A percentile compares a stretch with the other conserved stretches of the same genome.
Evolutionary conservation across 805 yeast species (phyloP).

Genomic region (Starmerella vitae): DNA sequence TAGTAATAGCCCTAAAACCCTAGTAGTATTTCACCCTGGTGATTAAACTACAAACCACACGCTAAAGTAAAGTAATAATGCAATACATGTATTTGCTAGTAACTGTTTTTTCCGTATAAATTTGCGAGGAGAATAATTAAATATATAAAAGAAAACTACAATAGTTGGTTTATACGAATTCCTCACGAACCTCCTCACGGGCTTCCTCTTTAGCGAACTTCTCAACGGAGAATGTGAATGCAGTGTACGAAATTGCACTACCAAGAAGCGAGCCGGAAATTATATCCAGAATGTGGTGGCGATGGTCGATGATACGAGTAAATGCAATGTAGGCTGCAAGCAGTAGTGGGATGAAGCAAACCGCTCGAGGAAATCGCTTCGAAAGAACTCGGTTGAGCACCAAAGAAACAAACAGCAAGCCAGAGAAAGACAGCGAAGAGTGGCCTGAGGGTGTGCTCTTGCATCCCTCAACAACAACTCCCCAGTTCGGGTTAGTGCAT

Average conservation of each 20-base stretch:
- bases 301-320: slow-evolving; percentile 78
- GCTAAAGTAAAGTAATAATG: too few relatives aligned
- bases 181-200: not conserved
- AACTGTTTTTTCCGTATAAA: too few relatives aligned
- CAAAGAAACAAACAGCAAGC: slow-evolving; percentile 33
- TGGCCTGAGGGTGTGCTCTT: slow-evolving; percentile 49
- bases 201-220: not conserved
- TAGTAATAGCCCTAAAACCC: not conserved
- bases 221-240: slow-evolving; percentile 30
- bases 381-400: not conserved
- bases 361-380: not conserved
- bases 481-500: slow-evolving; percentile 27
- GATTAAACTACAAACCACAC: too few relatives aligned
- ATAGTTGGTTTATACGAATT: too few relatives aligned
- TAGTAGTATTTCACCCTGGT: too few relatives aligned
- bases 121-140: too few relatives aligned
- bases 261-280: slow-evolving; percentile 63
- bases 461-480: slow-evolving; percentile 37
- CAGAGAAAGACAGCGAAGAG: slow-evolving; percentile 40
- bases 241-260: slow-evolving; percentile 40
- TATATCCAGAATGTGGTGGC: slow-evolving; percentile 87
- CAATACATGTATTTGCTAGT: too few relatives aligned
- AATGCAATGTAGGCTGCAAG: slow-evolving; percentile 68
- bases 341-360: slow-evolving; percentile 28
- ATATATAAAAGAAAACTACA: too few relatives aligned